Conservation (phyloP, 345 rosid species). For the Alliaria petiolata region DNA sequence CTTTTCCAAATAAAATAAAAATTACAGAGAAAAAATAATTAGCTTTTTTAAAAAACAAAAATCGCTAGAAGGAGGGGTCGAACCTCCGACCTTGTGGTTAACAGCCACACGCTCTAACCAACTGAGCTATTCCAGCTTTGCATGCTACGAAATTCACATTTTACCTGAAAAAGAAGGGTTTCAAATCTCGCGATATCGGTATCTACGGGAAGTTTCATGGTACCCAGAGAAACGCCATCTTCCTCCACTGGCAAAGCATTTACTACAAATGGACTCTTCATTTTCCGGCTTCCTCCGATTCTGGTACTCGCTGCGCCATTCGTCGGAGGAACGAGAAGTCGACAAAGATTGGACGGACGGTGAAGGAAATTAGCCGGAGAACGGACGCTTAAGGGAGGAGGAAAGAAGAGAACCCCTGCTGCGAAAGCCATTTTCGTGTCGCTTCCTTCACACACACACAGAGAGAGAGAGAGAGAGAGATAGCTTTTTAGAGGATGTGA, state of each 20-base stretch:
- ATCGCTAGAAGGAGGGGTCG: conserved; percentile 63
- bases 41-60: no score
- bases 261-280: conserved; percentile 22
- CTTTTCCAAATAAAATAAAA: conserved; percentile 37
- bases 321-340: not conserved
- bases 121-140: conserved; percentile 71
- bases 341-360: not conserved
- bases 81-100: conserved; percentile 88
- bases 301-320: not conserved
- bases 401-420: not conserved
- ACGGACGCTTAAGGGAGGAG: not conserved
- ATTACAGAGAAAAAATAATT: not conserved
- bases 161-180: conserved; percentile 67
- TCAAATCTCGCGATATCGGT: conserved; percentile 68
- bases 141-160: rapidly evolving
- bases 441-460: not conserved
- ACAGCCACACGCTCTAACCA: conserved; percentile 85
- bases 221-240: conserved; percentile 75
- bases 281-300: conserved; percentile 16
- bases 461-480: not conserved
- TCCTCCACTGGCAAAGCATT: conserved; percentile 33
- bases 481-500: conserved; percentile 12
- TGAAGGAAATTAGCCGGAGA: not conserved
- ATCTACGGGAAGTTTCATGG: conserved; percentile 66
- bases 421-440: conserved; percentile 24